A percentile compares a stretch with the other conserved stretches of the same genome.
Evolutionary conservation across 2,329 filamentous ascomycete genomes (phyloP).

Genomic region (Chaetomiaceae sp.): DNA sequence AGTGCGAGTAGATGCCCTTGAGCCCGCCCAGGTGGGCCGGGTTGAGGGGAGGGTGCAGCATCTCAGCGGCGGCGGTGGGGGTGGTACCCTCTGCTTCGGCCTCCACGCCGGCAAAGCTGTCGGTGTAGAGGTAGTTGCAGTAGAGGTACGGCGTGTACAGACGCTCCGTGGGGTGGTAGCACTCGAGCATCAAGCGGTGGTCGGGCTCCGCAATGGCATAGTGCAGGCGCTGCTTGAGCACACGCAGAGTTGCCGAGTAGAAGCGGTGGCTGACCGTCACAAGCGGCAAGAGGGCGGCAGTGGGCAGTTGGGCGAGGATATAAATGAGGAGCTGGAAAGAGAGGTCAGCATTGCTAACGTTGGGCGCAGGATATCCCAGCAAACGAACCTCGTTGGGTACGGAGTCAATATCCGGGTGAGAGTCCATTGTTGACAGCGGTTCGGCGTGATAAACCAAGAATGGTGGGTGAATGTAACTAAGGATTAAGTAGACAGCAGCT

Average conservation of each 20-base stretch:
- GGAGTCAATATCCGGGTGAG: not conserved
- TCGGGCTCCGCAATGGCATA: slow-evolving; percentile 52
- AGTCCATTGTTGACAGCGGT: slow-evolving; percentile 7
- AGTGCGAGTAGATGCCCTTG: slow-evolving; percentile 61
- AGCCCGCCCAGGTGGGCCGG: slow-evolving; percentile 35
- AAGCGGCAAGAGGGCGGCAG: slow-evolving; percentile 27
- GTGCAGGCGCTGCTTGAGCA: slow-evolving; percentile 30
- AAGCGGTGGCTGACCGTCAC: slow-evolving; percentile 30
- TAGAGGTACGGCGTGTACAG: slow-evolving; percentile 61
- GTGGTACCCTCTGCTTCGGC: slow-evolving; percentile 28
- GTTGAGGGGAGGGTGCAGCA: too few species aligned
- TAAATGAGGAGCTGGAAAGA: slow-evolving; percentile 31
- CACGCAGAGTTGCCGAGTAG: slow-evolving; percentile 26
- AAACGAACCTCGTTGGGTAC: slow-evolving; percentile 23
- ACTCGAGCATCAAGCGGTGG: slow-evolving; percentile 70
- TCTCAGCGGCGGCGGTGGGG: too few species aligned
- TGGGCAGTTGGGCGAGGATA: slow-evolving; percentile 29
- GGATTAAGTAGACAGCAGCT: too few species aligned
- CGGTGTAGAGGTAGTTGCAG: slow-evolving; percentile 63
- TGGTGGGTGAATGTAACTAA: too few species aligned
- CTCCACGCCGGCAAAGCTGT: slow-evolving; percentile 45
- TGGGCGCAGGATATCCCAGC: not conserved
- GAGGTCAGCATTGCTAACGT: not conserved
- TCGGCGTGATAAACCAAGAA: not conserved
- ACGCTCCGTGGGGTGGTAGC: slow-evolving; percentile 67